phyloP scores from a whole-genome alignment of 768 basidiomycete species.

The Rhodotorula babjevae region DNA sequence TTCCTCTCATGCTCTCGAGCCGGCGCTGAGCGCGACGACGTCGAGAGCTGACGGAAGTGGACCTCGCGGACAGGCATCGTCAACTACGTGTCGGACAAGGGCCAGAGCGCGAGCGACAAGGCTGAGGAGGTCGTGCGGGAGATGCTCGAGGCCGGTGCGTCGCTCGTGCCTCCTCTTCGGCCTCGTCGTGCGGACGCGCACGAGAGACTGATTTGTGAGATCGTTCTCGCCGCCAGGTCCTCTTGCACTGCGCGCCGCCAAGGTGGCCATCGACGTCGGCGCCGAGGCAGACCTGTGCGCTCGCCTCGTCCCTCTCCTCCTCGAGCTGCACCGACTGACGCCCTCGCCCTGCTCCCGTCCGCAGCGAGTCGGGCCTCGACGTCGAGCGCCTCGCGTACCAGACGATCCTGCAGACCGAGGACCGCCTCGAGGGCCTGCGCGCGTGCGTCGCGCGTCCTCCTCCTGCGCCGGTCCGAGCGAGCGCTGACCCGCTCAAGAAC shows the following conservation, averaged over 20 bases:
- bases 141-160: constrained; percentile 24
- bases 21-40: too few relatives aligned
- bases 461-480: not conserved
- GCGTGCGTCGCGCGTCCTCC: constrained; percentile 52
- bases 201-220: not conserved
- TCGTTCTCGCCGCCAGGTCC: constrained; percentile 22
- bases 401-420: constrained; percentile 64
- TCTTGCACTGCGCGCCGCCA: constrained; percentile 35
- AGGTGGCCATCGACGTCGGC: constrained; percentile 30
- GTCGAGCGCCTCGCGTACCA: constrained; percentile 85
- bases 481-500: not conserved
- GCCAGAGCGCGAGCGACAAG: constrained; percentile 23
- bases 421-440: constrained; percentile 73
- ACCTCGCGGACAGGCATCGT: constrained; percentile 17
- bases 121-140: constrained; percentile 18
- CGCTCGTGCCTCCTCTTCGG: too few relatives aligned
- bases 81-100: constrained; percentile 11
- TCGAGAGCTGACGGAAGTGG: not conserved
- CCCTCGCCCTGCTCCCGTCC: too few relatives aligned
- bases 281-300: constrained; percentile 25
- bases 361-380: constrained; percentile 64
- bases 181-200: not conserved
- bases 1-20: too few relatives aligned
- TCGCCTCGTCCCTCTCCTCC: not conserved
- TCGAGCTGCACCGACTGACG: too few relatives aligned